phyloP scores from a whole-genome alignment of 2,329 filamentous ascomycete species.

The Colletotrichum sojae region DNA sequence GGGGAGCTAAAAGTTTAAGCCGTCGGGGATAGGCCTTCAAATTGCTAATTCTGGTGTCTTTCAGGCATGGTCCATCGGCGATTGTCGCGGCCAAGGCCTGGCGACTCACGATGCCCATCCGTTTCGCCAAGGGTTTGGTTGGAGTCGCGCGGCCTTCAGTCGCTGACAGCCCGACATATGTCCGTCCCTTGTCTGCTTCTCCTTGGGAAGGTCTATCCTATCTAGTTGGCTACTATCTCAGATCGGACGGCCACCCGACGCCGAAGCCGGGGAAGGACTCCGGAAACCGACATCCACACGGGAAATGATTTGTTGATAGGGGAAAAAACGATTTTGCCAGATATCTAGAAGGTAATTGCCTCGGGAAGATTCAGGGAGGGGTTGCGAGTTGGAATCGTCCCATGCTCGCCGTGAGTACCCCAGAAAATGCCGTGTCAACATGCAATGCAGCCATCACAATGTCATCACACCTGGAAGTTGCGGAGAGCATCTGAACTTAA shows the following conservation, averaged over 20 bases:
- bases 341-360: too few relatives aligned
- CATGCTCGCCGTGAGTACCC: not conserved
- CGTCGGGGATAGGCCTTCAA: conserved; percentile 40
- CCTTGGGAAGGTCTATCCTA: conserved; percentile 27
- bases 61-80: conserved; percentile 33
- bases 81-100: conserved; percentile 30
- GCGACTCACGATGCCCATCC: conserved; percentile 23
- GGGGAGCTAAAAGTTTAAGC: conserved; percentile 22
- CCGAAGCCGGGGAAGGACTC: conserved; percentile 12
- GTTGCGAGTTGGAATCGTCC: not conserved
- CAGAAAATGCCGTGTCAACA: not conserved
- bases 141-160: too few relatives aligned
- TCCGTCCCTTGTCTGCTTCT: conserved; percentile 27
- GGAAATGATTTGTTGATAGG: conserved; percentile 1
- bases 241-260: conserved; percentile 12
- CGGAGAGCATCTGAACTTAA: conserved; percentile 18
- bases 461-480: conserved; percentile 21
- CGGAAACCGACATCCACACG: conserved; percentile 5
- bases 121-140: conserved; percentile 25
- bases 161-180: conserved; percentile 37
- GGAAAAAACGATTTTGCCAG: not conserved
- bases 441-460: conserved; percentile 26
- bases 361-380: not conserved
- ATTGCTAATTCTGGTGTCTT: not conserved
- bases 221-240: conserved; percentile 18